These are phyloP conservation scores for Alternaria ventricosa DNA, from an alignment of 2,329 filamentous ascomycete species.

Conservation along the genomic window DNA sequence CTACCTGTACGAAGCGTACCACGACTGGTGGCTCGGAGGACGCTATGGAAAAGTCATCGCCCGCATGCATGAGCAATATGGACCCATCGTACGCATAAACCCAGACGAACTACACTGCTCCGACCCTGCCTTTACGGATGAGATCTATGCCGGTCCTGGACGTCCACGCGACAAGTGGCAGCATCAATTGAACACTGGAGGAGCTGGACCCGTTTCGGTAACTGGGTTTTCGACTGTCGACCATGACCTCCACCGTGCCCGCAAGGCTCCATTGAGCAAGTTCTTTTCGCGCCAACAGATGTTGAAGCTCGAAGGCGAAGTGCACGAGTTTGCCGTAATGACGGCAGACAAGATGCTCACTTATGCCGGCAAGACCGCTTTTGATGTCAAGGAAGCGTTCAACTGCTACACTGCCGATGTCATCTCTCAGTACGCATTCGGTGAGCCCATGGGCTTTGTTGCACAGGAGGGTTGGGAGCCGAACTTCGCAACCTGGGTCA, in stretches of 20 bases:
- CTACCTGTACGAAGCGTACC: slow-evolving; percentile 39
- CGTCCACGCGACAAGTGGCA: slow-evolving; percentile 31
- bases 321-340: slow-evolving; percentile 26
- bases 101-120: slow-evolving; percentile 43
- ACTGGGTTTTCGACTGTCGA: slow-evolving; percentile 36
- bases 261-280: slow-evolving; percentile 40
- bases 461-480: slow-evolving; percentile 37
- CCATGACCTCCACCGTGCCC: slow-evolving; percentile 43
- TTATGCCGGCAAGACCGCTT: slow-evolving; percentile 26
- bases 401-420: slow-evolving; percentile 37
- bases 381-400: slow-evolving; percentile 38
- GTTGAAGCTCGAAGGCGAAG: slow-evolving; percentile 32
- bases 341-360: slow-evolving; percentile 25
- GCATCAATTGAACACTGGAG: slow-evolving; percentile 34
- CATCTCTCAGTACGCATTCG: slow-evolving; percentile 35
- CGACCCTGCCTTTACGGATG: slow-evolving; percentile 42
- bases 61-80: slow-evolving; percentile 44
- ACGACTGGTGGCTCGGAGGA: slow-evolving; percentile 36
- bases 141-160: slow-evolving; percentile 40
- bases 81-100: slow-evolving; percentile 37
- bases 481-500: slow-evolving; percentile 35
- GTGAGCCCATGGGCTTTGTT: slow-evolving; percentile 36
- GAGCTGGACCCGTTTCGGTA: slow-evolving; percentile 29
- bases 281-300: slow-evolving; percentile 47
- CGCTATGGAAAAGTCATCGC: slow-evolving; percentile 45